These are phyloP conservation scores for Claviceps sp. DNA, from an alignment of 2,329 filamentous ascomycete genomes.

Conservation along the genomic window DNA sequence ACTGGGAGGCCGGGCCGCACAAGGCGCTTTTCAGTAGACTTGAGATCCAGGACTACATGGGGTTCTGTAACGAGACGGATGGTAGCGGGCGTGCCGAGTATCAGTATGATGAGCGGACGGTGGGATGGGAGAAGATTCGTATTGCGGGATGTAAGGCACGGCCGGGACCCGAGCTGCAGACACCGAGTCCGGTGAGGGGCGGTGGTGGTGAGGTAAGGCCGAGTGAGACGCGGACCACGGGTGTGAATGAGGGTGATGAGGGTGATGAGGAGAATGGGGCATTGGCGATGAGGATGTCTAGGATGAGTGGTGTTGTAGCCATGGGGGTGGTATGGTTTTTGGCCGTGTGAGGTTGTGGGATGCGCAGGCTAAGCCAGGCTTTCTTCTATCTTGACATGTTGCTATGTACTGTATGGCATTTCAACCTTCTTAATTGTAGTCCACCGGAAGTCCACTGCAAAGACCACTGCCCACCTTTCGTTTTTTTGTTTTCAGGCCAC, in stretches of 20 bases:
- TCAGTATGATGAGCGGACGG: slow-evolving; percentile 14
- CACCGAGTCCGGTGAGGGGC: slow-evolving; percentile 4
- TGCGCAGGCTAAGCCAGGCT: no score
- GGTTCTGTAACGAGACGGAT: slow-evolving; percentile 13
- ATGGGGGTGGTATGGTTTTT: slow-evolving; percentile 9
- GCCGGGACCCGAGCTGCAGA: slow-evolving; percentile 4
- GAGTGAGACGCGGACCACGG: background rate
- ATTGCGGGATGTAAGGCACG: slow-evolving; percentile 15
- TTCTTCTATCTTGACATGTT: no score
- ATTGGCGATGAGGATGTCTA: background rate
- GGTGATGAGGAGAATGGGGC: slow-evolving; percentile 5
- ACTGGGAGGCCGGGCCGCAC: slow-evolving; percentile 17
- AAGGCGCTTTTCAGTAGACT: slow-evolving; percentile 14
- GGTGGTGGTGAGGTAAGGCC: slow-evolving; percentile 1
- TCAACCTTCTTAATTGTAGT: no score
- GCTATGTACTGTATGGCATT: no score
- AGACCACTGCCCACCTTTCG: no score
- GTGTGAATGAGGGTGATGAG: background rate
- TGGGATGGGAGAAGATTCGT: slow-evolving; percentile 17
- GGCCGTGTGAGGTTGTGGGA: background rate
- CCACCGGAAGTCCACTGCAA: no score
- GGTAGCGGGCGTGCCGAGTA: slow-evolving; percentile 12
- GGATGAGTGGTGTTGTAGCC: slow-evolving; percentile 4
- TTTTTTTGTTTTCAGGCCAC: no score
- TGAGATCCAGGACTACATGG: slow-evolving; percentile 17